phyloP scores from a whole-genome alignment of 148 eudicot species.

The Amaranthus palmeri region DNA sequence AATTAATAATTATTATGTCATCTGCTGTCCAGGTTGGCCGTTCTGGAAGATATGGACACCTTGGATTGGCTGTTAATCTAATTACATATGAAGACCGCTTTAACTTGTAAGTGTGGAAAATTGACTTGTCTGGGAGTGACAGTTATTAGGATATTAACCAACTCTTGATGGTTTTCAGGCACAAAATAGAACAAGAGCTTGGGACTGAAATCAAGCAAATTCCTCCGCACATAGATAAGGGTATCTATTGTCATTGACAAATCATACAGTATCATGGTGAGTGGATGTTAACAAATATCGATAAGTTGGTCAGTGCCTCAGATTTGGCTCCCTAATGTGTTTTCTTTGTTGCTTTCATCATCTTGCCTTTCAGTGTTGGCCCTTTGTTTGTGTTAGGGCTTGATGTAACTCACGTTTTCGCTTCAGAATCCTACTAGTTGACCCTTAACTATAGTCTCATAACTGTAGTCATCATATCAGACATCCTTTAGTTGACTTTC shows the following conservation, averaged over 20 bases:
- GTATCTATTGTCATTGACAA: conserved; percentile 62
- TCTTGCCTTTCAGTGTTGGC: neutral
- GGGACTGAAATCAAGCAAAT: conserved; percentile 96
- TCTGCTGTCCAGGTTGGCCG: conserved; percentile 63
- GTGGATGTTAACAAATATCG: conserved; percentile 1
- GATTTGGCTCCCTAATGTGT: neutral
- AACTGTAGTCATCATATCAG: too few species aligned
- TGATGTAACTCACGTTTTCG: neutral
- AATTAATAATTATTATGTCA: neutral
- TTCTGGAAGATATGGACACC: conserved; percentile 90
- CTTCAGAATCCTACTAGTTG: too few species aligned
- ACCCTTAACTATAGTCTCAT: too few species aligned
- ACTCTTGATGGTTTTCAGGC: conserved; percentile 38
- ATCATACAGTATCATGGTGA: conserved; percentile 19
- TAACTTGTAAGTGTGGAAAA: conserved; percentile 53
- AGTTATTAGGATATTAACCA: neutral
- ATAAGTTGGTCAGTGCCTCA: neutral
- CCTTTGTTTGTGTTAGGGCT: neutral
- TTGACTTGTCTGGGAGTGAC: neutral
- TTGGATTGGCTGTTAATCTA: conserved; percentile 84
- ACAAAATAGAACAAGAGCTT: conserved; percentile 91
- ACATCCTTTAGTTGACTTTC: too few species aligned
- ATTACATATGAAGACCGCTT: conserved; percentile 91
- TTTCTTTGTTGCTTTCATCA: neutral
- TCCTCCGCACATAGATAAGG: conserved; percentile 90